These are phyloP conservation scores for Talaromyces ruber DNA, from an alignment of 495 filamentous ascomycete genomes.

Conservation along the genomic window DNA sequence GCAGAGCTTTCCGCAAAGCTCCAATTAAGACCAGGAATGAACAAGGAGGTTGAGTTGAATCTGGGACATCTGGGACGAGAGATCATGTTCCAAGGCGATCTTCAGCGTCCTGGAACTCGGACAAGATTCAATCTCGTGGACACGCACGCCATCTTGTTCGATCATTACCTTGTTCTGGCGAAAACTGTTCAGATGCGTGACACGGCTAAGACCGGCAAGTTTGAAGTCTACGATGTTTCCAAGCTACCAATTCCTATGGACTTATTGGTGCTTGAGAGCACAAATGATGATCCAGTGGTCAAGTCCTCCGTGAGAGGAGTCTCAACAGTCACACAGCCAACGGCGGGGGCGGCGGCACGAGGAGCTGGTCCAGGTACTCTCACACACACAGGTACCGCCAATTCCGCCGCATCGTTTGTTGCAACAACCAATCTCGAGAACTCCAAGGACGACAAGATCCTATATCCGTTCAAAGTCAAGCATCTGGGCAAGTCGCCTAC, in stretches of 20 bases:
- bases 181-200: constrained; percentile 68
- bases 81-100: constrained; percentile 79
- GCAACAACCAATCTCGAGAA: constrained; percentile 44
- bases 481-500: constrained; percentile 80
- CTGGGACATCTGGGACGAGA: constrained; percentile 86
- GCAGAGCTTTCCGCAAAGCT: constrained; percentile 77
- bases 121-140: constrained; percentile 88
- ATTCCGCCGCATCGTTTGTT: constrained; percentile 33
- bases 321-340: constrained; percentile 43
- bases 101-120: constrained; percentile 72
- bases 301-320: constrained; percentile 75
- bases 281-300: constrained; percentile 81
- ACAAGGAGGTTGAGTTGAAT: constrained; percentile 73
- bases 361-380: constrained; percentile 49
- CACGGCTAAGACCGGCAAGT: constrained; percentile 52
- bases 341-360: constrained; percentile 21
- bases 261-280: constrained; percentile 81
- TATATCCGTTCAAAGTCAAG: constrained; percentile 93
- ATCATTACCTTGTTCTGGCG: constrained; percentile 91
- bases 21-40: constrained; percentile 77
- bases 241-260: constrained; percentile 98
- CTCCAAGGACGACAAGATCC: constrained; percentile 64
- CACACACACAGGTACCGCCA: constrained; percentile 54
- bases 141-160: constrained; percentile 86
- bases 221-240: constrained; percentile 90